phyloP scores from a whole-genome alignment of 805 yeast species.

The Pichia gijzeniarum region DNA sequence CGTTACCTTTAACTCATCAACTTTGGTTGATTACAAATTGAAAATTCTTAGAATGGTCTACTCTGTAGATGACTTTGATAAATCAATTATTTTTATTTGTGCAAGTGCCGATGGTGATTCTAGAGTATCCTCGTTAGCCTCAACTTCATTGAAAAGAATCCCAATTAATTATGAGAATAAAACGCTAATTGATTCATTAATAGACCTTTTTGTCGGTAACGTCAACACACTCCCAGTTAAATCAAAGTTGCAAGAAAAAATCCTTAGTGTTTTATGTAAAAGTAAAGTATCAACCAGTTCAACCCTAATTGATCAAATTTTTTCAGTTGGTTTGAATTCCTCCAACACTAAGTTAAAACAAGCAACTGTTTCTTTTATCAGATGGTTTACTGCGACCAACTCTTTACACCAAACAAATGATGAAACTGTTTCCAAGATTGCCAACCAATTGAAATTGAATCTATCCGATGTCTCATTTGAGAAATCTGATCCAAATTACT shows the following conservation, averaged over 20 bases:
- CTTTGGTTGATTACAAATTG: constrained; percentile 36
- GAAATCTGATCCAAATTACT: constrained; percentile 27
- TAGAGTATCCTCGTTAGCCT: constrained; percentile 48
- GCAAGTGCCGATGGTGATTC: constrained; percentile 60
- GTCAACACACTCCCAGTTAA: constrained; percentile 45
- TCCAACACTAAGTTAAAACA: constrained; percentile 46
- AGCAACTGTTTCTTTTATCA: constrained; percentile 54
- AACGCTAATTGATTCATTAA: constrained; percentile 37
- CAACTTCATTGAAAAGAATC: constrained; percentile 44
- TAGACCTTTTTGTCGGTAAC: constrained; percentile 46
- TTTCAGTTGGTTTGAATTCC: constrained; percentile 56
- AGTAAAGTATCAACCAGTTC: constrained; percentile 47
- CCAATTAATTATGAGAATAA: constrained; percentile 46
- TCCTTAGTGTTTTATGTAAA: constrained; percentile 43
- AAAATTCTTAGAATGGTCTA: constrained; percentile 39
- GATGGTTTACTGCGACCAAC: constrained; percentile 42
- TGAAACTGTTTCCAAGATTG: constrained; percentile 39
- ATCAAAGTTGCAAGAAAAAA: constrained; percentile 47
- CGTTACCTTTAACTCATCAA: constrained; percentile 44
- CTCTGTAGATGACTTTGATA: constrained; percentile 33
- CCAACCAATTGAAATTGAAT: constrained; percentile 45
- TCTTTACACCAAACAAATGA: constrained; percentile 16
- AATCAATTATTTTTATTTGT: constrained; percentile 38
- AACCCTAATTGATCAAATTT: constrained; percentile 38
- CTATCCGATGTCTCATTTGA: constrained; percentile 30